These are phyloP conservation scores for Dioscorea zingiberensis DNA, from an alignment of 106 monocot genomes.

Conservation along the genomic window DNA sequence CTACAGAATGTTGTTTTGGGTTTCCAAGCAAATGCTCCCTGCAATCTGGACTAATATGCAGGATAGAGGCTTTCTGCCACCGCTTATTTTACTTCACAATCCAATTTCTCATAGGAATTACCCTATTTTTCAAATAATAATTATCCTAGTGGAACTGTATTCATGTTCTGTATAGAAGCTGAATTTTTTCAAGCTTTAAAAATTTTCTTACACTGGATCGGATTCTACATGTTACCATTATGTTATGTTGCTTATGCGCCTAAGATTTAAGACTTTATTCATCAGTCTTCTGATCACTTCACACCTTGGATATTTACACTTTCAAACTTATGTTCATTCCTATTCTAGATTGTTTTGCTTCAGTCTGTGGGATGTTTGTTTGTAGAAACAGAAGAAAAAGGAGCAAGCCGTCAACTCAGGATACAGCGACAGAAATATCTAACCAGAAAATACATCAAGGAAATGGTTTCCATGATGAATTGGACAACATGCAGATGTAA, in stretches of 20 bases:
- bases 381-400: constrained; percentile 24
- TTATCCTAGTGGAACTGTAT: not conserved
- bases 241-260: no score
- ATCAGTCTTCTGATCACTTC: not conserved
- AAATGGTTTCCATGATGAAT: not conserved
- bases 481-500: not conserved
- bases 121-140: no score
- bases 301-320: not conserved
- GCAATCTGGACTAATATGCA: no score
- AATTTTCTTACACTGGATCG: not conserved
- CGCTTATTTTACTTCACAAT: no score
- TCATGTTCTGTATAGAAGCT: not conserved
- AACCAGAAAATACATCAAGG: not conserved
- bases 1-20: no score
- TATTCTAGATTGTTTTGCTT: not conserved
- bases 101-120: no score
- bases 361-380: not conserved
- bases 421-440: not conserved
- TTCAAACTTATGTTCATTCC: not conserved
- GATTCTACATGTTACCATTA: no score
- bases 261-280: no score
- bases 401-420: constrained; percentile 2
- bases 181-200: not conserved
- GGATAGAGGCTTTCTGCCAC: no score
- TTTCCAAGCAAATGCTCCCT: no score